Conservation (phyloP, 208 protist genomes). For the Balamuthia mandrillaris region DNA sequence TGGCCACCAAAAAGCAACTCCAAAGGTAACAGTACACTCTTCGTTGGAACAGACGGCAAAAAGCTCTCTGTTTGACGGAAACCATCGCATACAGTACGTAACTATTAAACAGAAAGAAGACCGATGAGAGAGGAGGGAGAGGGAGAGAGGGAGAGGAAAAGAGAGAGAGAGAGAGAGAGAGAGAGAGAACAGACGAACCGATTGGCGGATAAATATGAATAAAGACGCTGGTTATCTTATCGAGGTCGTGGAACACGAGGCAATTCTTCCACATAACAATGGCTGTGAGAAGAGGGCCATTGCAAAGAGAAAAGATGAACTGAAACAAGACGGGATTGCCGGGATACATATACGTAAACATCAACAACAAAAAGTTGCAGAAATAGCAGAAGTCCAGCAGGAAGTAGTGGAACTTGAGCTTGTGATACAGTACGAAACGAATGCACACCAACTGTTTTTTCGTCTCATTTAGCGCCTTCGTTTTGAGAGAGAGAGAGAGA, state of each 20-base stretch:
- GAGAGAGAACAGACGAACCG: neutral
- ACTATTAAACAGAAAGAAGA: slow-evolving; percentile 36
- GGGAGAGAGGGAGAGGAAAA: neutral
- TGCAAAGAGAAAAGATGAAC: slow-evolving; percentile 27
- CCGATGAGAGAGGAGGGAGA: neutral
- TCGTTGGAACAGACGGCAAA: neutral
- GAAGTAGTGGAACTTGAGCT: slow-evolving; percentile 59
- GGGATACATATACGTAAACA: slow-evolving; percentile 35
- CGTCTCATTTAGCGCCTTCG: neutral
- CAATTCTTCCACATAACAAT: slow-evolving; percentile 60
- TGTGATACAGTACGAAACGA: slow-evolving; percentile 48
- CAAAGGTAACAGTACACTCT: slow-evolving; percentile 6
- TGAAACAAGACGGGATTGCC: neutral
- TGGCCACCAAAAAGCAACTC: slow-evolving; percentile 4
- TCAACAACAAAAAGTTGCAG: slow-evolving; percentile 29
- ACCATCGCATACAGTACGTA: slow-evolving; percentile 50
- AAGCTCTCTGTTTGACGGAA: neutral
- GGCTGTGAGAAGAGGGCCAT: slow-evolving; percentile 54
- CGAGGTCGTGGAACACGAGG: slow-evolving; percentile 66
- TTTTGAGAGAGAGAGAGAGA: neutral
- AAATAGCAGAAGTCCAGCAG: slow-evolving; percentile 56
- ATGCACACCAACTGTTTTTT: slow-evolving; percentile 8
- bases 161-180: neutral
- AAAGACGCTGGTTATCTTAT: slow-evolving; percentile 65
- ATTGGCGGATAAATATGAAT: slow-evolving; percentile 62